Percentiles rank a stretch among this genome's conserved stretches.
These are phyloP conservation scores for Centrapalus pauciflorus DNA, from an alignment of 129 eudicot genomes.

Conservation along the genomic window DNA sequence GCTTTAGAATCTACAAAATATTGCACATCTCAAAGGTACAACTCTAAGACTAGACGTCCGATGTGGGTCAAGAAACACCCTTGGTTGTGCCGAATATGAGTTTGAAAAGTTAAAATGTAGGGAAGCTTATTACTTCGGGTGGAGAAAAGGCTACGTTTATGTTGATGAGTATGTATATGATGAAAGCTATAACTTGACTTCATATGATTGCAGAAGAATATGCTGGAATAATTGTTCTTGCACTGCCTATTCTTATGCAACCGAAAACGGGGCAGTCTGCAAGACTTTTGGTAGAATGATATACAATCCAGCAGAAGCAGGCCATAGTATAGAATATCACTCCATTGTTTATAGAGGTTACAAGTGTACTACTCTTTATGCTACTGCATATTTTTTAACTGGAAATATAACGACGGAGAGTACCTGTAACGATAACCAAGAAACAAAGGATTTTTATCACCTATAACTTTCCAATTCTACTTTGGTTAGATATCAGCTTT, in stretches of 20 bases:
- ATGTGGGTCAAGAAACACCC: not conserved
- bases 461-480: too few relatives aligned
- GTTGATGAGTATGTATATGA: constrained; percentile 22
- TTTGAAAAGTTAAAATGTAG: constrained; percentile 24
- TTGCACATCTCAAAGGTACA: not conserved
- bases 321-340: not conserved
- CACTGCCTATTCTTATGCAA: constrained; percentile 16
- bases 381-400: too few relatives aligned
- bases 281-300: constrained; percentile 20
- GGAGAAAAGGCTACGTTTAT: not conserved
- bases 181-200: constrained; percentile 24
- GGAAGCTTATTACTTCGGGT: not conserved
- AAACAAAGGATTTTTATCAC: too few relatives aligned
- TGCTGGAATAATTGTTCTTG: constrained; percentile 40
- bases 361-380: not conserved
- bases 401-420: too few relatives aligned
- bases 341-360: not conserved
- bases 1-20: too few relatives aligned
- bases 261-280: constrained; percentile 18
- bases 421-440: too few relatives aligned
- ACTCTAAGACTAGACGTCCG: not conserved
- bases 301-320: not conserved
- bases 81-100: constrained; percentile 30
- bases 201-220: constrained; percentile 27
- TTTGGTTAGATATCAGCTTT: too few relatives aligned